Base-by-base conservation (phyloP, 2,329 filamentous ascomycete genomes). In the Pestalotiopsis sp. region DNA sequence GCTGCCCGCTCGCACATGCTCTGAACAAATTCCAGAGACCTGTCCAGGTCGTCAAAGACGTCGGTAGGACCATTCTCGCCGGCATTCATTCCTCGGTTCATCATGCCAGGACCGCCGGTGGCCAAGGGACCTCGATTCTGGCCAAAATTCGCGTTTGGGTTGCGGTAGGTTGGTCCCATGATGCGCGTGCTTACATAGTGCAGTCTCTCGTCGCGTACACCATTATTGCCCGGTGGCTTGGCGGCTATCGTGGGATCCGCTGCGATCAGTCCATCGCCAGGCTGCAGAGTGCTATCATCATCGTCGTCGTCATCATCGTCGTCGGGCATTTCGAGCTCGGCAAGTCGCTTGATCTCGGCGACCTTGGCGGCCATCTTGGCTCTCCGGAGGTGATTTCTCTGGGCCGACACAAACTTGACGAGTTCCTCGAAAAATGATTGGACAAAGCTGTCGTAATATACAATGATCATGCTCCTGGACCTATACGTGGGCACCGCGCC, bases 371-470 rank as follows among this genome's bases (percentile, higher is more conserved):
- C 92, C 91, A 94, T 93, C 81, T 93, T 96, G 65, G 92, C 93
- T 80, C 95, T 97, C 63, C 95, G 91, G 79, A 98, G 91, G 72
- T 93, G 85, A 79, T 97, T 97, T 68, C 95, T 86, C 64, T 92
- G 93, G 1, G 89, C 88, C 4, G 93, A 93, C 45, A 98, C 90
- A 67, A 92, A 92, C 70, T 93, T 91, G 68, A 97, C 94, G 64
- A 97, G 82, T 67, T 91, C 86, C 74, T 97, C 94, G 72, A 98
- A 94, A 52, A 91, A 90, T 64, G 89, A 89, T 77, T 98, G 94
- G 3, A 97, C 91, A 70, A 93, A 91, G 73, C 92, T 93, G 77
- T 98, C 95, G 77, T 98, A 98, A 80, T 94, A 95, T n/a, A 98
- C 92, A 55, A 96, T 91, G 61, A 95, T 91, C 85, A 93, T 92